phyloP scores from a whole-genome alignment of 148 eudicot genomes.

The Camellia japonica region DNA sequence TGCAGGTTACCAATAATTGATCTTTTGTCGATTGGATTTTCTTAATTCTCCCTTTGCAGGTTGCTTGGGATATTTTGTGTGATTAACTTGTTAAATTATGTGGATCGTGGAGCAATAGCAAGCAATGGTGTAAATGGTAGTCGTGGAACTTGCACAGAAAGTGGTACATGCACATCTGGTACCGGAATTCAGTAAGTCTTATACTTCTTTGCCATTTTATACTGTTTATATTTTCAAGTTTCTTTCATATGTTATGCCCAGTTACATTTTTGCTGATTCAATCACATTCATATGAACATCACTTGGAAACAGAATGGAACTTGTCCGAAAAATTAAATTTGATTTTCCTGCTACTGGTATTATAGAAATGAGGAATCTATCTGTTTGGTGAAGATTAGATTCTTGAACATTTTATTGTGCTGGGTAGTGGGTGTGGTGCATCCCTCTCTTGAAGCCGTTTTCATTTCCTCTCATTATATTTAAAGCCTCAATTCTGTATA shows the following conservation, averaged over 20 bases:
- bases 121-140: slow-evolving; percentile 97
- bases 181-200: slow-evolving; percentile 87
- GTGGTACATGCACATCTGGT: slow-evolving; percentile 68
- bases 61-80: slow-evolving; percentile 71
- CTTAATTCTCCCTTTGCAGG: slow-evolving; percentile 40
- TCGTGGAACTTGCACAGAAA: slow-evolving; percentile 43
- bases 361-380: background rate
- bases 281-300: background rate
- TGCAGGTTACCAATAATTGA: background rate
- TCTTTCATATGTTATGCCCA: background rate
- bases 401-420: background rate
- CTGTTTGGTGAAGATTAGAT: background rate
- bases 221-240: background rate
- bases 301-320: background rate
- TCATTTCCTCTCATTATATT: background rate
- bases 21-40: background rate
- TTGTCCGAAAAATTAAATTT: background rate
- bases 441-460: background rate
- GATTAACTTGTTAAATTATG: slow-evolving; percentile 77
- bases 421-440: too few species aligned
- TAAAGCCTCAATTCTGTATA: too few species aligned
- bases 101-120: slow-evolving; percentile 96
- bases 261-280: slow-evolving; percentile 1
- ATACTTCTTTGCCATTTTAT: background rate
- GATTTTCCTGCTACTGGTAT: background rate